These are phyloP conservation scores for Tetrapisispora phaffii DNA, from an alignment of 805 yeast species.

Conservation along the genomic window DNA sequence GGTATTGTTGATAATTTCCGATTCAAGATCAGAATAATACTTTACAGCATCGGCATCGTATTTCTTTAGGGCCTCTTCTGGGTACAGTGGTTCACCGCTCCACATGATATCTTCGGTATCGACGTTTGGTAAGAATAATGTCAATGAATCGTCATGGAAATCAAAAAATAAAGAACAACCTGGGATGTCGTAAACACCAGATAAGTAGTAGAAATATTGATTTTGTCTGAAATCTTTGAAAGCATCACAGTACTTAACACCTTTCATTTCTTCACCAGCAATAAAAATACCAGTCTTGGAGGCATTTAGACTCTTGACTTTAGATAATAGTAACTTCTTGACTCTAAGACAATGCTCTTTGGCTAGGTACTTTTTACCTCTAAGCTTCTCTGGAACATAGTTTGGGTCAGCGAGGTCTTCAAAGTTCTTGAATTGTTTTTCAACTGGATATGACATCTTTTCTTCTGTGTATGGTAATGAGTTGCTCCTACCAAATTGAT, in stretches of 20 bases:
- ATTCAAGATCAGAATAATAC: conserved; percentile 44
- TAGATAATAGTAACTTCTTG: conserved; percentile 30
- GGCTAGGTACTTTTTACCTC: conserved; percentile 62
- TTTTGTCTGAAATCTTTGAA: conserved; percentile 74
- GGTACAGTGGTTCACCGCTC: conserved; percentile 78
- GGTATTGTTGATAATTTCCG: conserved; percentile 24
- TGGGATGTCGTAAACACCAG: conserved; percentile 67
- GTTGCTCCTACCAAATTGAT: background rate
- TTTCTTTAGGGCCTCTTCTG: conserved; percentile 50
- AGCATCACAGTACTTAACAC: conserved; percentile 72
- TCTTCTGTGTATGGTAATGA: background rate
- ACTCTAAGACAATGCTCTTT: conserved; percentile 60
- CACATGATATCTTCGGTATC: conserved; percentile 91
- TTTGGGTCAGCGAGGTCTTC: conserved; percentile 12
- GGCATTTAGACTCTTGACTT: conserved; percentile 17
- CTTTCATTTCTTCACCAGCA: conserved; percentile 49
- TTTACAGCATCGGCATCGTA: conserved; percentile 79
- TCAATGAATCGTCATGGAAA: conserved; percentile 43
- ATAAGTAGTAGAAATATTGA: conserved; percentile 77
- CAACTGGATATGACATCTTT: conserved; percentile 1
- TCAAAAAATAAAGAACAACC: conserved; percentile 62
- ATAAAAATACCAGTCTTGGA: conserved; percentile 40
- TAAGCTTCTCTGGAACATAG: conserved; percentile 14
- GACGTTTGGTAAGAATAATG: conserved; percentile 70
- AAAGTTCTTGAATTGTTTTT: background rate